phyloP scores from a whole-genome alignment of 2,329 filamentous ascomycete species.

The Mycosphaerella arachidis region DNA sequence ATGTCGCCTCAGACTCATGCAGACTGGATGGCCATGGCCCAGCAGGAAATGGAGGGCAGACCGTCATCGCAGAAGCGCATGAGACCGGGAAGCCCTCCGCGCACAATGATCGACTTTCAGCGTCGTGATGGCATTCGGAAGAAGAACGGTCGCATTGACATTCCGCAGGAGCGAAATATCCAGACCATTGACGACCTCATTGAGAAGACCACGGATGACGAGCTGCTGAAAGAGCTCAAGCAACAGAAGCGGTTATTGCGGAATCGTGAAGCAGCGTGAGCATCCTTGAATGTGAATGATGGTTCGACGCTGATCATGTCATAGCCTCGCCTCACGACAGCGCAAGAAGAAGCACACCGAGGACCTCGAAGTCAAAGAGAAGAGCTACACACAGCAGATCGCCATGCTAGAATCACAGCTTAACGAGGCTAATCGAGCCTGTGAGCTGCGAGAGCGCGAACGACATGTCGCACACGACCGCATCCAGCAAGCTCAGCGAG shows the following conservation, averaged over 20 bases:
- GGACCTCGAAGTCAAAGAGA: conserved; percentile 94
- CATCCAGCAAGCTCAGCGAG: conserved; percentile 68
- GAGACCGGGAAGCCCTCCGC: conserved; percentile 63
- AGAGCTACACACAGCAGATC: conserved; percentile 75
- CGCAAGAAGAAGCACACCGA: conserved; percentile 98
- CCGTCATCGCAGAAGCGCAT: conserved; percentile 51
- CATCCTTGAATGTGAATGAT: conserved; percentile 14
- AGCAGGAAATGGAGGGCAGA: conserved; percentile 47
- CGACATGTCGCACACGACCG: conserved; percentile 55
- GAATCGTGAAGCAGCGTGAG: conserved; percentile 93
- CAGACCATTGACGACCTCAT: conserved; percentile 94
- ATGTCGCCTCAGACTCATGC: conserved; percentile 61
- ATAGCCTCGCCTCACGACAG: conserved; percentile 87
- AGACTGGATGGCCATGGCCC: conserved; percentile 51
- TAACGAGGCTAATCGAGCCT: conserved; percentile 58
- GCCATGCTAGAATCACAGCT: conserved; percentile 74
- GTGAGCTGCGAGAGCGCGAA: conserved; percentile 28
- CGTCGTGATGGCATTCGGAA: conserved; percentile 89
- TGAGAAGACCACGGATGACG: conserved; percentile 78
- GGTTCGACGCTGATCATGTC: conserved; percentile 22
- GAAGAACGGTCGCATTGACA: conserved; percentile 98
- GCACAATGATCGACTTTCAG: conserved; percentile 36
- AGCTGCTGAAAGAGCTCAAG: conserved; percentile 96
- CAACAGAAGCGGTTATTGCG: conserved; percentile 92
- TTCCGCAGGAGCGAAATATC: conserved; percentile 87